Percentiles rank a stretch among this genome's conserved stretches.
phyloP scores from a whole-genome alignment of 768 basidiomycete genomes.

The Dictyophora rubrovolvata region DNA sequence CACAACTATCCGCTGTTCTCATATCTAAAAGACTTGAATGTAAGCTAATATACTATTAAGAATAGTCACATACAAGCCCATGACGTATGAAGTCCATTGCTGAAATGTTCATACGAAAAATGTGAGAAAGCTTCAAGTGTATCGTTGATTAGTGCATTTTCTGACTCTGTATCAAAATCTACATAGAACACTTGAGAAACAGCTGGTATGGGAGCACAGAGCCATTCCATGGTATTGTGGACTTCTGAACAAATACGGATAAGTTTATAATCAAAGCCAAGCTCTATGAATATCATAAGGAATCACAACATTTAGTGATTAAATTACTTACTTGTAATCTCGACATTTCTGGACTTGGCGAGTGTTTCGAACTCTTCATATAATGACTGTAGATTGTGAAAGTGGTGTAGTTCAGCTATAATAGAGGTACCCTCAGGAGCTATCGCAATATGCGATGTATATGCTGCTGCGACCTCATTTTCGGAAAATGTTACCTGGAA shows the following conservation, averaged over 20 bases:
- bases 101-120: background rate
- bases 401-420: background rate
- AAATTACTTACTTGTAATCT: background rate
- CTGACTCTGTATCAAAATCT: background rate
- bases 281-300: background rate
- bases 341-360: background rate
- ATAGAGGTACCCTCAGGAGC: background rate
- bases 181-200: background rate
- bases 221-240: background rate
- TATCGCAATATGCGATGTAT: background rate
- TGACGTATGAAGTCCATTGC: background rate
- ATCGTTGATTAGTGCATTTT: background rate
- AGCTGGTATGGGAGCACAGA: background rate
- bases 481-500: background rate
- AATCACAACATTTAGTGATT: background rate
- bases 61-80: background rate
- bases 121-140: background rate
- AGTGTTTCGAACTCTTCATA: background rate
- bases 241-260: background rate
- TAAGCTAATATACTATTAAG: background rate
- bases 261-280: background rate
- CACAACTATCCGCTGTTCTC: background rate
- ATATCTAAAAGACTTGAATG: background rate
- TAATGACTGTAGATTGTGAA: background rate
- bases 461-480: background rate